Evolutionary conservation across 2,329 filamentous ascomycete species (phyloP).

Genomic region (Xylariales sp.): DNA sequence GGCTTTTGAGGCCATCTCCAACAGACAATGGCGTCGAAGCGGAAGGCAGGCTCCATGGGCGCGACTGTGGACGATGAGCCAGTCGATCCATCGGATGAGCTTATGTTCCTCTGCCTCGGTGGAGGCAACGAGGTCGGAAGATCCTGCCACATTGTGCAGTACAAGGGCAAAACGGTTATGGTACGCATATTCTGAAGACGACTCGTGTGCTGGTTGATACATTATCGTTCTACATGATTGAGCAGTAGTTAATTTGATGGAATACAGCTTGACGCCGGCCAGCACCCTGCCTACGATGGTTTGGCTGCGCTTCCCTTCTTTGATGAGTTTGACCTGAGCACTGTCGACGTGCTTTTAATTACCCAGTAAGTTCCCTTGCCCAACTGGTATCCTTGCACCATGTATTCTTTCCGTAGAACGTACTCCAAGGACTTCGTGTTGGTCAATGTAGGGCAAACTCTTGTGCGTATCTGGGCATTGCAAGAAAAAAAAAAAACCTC

Average conservation of each 20-base stretch:
- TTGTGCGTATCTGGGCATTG: constrained; percentile 10
- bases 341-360: constrained; percentile 92
- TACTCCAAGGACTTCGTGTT: constrained; percentile 15
- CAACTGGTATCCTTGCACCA: too few species aligned
- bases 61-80: constrained; percentile 69
- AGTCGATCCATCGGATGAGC: constrained; percentile 87
- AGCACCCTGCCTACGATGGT: constrained; percentile 94
- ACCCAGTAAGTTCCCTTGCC: constrained; percentile 99
- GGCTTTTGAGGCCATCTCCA: too few species aligned
- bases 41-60: constrained; percentile 77
- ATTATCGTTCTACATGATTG: too few species aligned
- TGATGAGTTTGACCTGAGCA: constrained; percentile 96
- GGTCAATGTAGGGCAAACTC: constrained; percentile 18
- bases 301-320: constrained; percentile 93
- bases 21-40: constrained; percentile 77
- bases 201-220: constrained; percentile 11
- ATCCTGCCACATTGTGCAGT: constrained; percentile 96
- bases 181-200: too few species aligned
- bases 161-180: constrained; percentile 99
- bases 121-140: constrained; percentile 96
- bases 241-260: too few species aligned
- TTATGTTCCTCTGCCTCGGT: constrained; percentile 89
- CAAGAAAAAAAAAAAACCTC: constrained; percentile 3
- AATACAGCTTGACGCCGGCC: constrained; percentile 89
- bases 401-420: constrained; percentile 6